Evolutionary conservation across 768 basidiomycete genomes (phyloP).

Genomic region (Kondoa subrosea): DNA sequence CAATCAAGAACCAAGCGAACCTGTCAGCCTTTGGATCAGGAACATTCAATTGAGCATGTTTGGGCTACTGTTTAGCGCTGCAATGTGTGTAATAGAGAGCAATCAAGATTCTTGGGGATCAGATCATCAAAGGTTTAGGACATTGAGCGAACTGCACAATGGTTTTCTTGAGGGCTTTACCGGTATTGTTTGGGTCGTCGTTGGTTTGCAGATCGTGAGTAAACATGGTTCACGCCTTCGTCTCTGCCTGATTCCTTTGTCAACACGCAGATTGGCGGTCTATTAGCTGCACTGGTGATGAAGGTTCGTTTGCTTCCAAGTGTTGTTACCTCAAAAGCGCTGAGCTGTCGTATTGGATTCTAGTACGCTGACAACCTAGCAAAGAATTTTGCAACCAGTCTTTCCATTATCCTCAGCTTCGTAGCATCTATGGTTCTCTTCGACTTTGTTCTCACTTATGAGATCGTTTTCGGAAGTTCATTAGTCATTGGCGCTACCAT

Average conservation of each 20-base stretch:
- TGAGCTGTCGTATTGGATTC: conserved; percentile 45
- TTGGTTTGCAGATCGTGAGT: conserved; percentile 55
- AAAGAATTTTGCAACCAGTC: conserved; percentile 58
- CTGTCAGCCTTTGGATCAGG: conserved; percentile 80
- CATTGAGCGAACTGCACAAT: too few species aligned
- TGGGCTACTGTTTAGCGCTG: conserved; percentile 66
- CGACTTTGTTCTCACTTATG: conserved; percentile 40
- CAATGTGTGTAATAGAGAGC: conserved; percentile 37
- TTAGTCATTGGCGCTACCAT: conserved; percentile 22
- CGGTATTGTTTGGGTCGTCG: conserved; percentile 73
- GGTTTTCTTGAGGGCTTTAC: conserved; percentile 59
- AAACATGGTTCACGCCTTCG: not conserved
- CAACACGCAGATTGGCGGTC: conserved; percentile 41
- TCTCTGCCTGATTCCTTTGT: not conserved
- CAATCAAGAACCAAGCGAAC: conserved; percentile 43
- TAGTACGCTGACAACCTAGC: conserved; percentile 42
- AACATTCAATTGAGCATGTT: conserved; percentile 90
- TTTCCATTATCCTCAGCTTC: conserved; percentile 86
- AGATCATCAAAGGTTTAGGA: not conserved
- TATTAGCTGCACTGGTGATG: conserved; percentile 36
- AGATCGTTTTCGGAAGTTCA: conserved; percentile 17
- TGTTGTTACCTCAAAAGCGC: not conserved
- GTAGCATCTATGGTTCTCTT: conserved; percentile 74
- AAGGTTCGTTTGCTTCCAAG: not conserved
- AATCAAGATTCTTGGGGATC: conserved; percentile 9